These are phyloP conservation scores for Drosera spatulata DNA, from an alignment of 179 eudicot species.

Conservation along the genomic window DNA sequence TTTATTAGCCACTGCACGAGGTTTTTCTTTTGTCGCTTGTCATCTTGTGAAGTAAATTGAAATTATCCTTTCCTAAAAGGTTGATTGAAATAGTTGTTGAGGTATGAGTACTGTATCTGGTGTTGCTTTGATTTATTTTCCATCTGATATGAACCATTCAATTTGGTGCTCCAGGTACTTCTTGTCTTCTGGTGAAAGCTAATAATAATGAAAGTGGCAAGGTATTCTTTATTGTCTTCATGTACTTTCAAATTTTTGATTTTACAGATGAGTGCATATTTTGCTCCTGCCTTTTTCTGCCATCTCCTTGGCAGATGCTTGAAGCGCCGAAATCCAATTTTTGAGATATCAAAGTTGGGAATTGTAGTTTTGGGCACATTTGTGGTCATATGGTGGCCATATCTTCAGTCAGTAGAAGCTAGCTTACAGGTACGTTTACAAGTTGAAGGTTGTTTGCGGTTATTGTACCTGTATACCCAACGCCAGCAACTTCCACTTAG, in stretches of 20 bases:
- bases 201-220: background rate
- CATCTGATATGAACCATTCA: background rate
- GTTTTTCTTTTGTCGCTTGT: too few species aligned
- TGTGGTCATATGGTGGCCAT: conserved; percentile 86
- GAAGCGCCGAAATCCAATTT: conserved; percentile 54
- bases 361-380: conserved; percentile 69
- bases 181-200: too few species aligned
- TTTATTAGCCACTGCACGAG: too few species aligned
- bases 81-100: too few species aligned
- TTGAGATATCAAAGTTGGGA: conserved; percentile 69
- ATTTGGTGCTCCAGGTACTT: background rate
- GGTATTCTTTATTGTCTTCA: conserved; percentile 3
- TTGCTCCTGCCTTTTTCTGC: conserved; percentile 95
- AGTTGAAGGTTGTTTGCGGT: background rate
- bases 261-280: conserved; percentile 94
- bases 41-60: too few species aligned
- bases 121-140: too few species aligned
- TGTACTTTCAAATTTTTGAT: conserved; percentile 2
- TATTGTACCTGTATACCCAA: too few species aligned
- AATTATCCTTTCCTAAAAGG: too few species aligned
- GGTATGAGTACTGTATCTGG: too few species aligned
- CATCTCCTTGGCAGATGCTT: conserved; percentile 83
- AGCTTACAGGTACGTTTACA: conserved; percentile 40
- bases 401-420: conserved; percentile 56
- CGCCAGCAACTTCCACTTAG: too few species aligned